Evolutionary conservation across 306 rosid genomes (phyloP).

Genomic region (Morella rubra): DNA sequence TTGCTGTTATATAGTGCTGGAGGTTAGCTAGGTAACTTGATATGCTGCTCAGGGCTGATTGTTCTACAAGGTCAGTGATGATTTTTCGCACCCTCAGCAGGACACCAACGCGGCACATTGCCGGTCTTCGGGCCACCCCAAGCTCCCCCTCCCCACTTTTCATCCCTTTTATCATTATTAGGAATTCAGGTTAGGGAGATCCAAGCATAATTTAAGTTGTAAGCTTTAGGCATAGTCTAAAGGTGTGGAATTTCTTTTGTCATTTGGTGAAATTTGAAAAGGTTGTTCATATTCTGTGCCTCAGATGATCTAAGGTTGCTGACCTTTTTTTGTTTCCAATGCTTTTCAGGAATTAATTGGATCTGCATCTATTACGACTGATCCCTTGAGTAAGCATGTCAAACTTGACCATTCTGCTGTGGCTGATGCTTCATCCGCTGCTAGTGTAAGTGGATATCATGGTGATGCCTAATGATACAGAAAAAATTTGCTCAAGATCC

Average conservation of each 20-base stretch:
- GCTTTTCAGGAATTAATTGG: constrained; percentile 35
- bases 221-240: not conserved
- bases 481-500: constrained; percentile 2
- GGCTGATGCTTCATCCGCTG: constrained; percentile 26
- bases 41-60: not conserved
- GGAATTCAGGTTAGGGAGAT: not conserved
- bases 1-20: not conserved
- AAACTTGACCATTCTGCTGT: constrained; percentile 41
- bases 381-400: constrained; percentile 48
- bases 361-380: constrained; percentile 32
- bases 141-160: not conserved
- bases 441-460: constrained; percentile 46
- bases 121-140: no score
- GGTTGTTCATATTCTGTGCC: not conserved
- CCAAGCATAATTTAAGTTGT: not conserved
- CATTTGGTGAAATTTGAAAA: not conserved
- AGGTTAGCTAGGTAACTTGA: not conserved
- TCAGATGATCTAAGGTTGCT: not conserved
- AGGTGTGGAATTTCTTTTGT: not conserved
- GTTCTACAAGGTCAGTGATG: not conserved
- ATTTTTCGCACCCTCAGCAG: not conserved
- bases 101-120: not conserved
- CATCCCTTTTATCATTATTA: not conserved
- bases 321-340: not conserved
- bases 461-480: constrained; percentile 18